Conservation (phyloP, 1,284 basidiomycete genomes). For the Naganishia sp. region DNA sequence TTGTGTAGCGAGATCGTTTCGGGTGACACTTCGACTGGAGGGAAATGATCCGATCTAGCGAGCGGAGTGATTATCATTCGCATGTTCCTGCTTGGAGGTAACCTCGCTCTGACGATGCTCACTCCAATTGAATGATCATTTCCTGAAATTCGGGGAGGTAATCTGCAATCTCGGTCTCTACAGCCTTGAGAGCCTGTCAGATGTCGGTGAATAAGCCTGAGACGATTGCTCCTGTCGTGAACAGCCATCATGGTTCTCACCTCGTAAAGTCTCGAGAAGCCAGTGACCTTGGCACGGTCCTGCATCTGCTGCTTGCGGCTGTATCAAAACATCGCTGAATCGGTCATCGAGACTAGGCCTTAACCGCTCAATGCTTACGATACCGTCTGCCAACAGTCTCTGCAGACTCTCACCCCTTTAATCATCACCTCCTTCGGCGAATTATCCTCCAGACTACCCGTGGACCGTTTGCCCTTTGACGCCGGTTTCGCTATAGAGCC, state of each 20-base stretch:
- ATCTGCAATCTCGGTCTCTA: slow-evolving; percentile 76
- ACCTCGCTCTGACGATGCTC: slow-evolving; percentile 36
- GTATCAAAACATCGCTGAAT: not conserved
- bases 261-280: slow-evolving; percentile 70
- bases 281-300: slow-evolving; percentile 65
- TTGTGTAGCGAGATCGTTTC: slow-evolving; percentile 72
- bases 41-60: slow-evolving; percentile 7
- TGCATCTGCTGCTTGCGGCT: slow-evolving; percentile 79
- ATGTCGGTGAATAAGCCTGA: not conserved
- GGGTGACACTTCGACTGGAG: slow-evolving; percentile 45
- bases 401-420: slow-evolving; percentile 80
- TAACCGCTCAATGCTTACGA: slow-evolving; percentile 59
- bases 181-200: slow-evolving; percentile 64
- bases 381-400: slow-evolving; percentile 74
- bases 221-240: slow-evolving; percentile 2
- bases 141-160: slow-evolving; percentile 72
- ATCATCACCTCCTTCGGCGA: slow-evolving; percentile 68
- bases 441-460: slow-evolving; percentile 29
- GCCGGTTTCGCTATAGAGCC: slow-evolving; percentile 42
- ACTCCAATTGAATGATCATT: slow-evolving; percentile 62
- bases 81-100: no score
- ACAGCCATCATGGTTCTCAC: slow-evolving; percentile 51
- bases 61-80: slow-evolving; percentile 2
- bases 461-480: slow-evolving; percentile 38
- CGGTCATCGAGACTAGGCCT: no score